phyloP scores from a whole-genome alignment of 257 asterid species.

The Salvia rosmarinus region DNA sequence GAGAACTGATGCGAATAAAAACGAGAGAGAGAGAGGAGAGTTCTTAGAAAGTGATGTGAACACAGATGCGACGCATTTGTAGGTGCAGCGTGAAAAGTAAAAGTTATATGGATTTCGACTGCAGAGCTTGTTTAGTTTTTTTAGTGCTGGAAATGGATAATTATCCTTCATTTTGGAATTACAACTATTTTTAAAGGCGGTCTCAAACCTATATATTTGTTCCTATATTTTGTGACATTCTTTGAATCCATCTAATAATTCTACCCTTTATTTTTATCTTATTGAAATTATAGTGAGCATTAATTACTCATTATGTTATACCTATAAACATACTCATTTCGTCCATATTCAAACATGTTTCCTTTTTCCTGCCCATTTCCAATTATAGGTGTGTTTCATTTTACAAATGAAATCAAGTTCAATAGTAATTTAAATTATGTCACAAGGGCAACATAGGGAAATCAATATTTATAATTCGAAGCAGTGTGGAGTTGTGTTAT shows the following conservation, averaged over 20 bases:
- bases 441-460: background rate
- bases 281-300: background rate
- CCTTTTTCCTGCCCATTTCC: background rate
- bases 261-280: background rate
- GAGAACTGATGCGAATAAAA: background rate
- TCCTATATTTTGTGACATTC: background rate
- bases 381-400: background rate
- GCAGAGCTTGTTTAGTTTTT: background rate
- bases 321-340: background rate
- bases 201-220: background rate
- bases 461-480: too few relatives aligned
- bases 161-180: background rate
- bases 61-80: background rate
- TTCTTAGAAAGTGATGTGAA: background rate
- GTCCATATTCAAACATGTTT: background rate
- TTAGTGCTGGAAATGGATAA: background rate
- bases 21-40: slow-evolving; percentile 12
- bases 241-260: background rate
- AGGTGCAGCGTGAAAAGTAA: background rate
- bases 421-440: background rate
- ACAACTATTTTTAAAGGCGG: background rate
- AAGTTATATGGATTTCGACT: slow-evolving; percentile 10
- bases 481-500: too few relatives aligned
- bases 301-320: background rate
- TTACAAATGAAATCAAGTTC: background rate